Base-by-base conservation (phyloP, 768 basidiomycete species). In the Cyclocybe cylindracea region DNA sequence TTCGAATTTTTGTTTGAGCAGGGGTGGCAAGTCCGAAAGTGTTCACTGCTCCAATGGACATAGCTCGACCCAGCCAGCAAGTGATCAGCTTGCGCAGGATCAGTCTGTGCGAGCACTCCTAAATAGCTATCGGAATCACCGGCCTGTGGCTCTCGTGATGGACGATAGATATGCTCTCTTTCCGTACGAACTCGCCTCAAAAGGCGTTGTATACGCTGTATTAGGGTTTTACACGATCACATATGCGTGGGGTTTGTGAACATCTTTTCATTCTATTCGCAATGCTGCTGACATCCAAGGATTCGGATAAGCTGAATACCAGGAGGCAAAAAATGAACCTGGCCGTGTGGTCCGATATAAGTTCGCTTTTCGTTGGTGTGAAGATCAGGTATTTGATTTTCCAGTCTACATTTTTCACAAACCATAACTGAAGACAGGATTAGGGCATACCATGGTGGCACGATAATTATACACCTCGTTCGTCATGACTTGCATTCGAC, bases 361-460 rank as follows among this genome's bases (percentile, higher is more conserved):
- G 64, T 91, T 93, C 59, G 84, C 86, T 4, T 93, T 93, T 57
- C 86, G 87, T 58, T 93, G 90, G 89, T 89, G 88, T 56, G 79
- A 85, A 53, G 78, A 75, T 39, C 91, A 92, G 71, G 88, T 57
- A 46, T 16, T 35, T 44, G 10, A 31, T 31, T 35, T 19, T 48
- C 24, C 10, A 24, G 31, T n/a, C 10, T 14, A 34, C 31, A 38
- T 34, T 35, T 33, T 13, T 14, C 32, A 2, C 16, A 42, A 39
- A 7, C 33, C 33, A 14, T 44, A 33, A 33, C 31, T 29, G 38
- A 51, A 19, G 9, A 18, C 32, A 54, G 44, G 10, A 37, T 5
- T 42, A 79, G 78, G 78, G 77, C 9, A 59, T 66, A 16, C 78
- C 78, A 19, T 80, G 78, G 79, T 80, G 79, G 79, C 51, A 61